Evolutionary conservation across 805 yeast species (phyloP).

Genomic region (Sungouiella blattae): DNA sequence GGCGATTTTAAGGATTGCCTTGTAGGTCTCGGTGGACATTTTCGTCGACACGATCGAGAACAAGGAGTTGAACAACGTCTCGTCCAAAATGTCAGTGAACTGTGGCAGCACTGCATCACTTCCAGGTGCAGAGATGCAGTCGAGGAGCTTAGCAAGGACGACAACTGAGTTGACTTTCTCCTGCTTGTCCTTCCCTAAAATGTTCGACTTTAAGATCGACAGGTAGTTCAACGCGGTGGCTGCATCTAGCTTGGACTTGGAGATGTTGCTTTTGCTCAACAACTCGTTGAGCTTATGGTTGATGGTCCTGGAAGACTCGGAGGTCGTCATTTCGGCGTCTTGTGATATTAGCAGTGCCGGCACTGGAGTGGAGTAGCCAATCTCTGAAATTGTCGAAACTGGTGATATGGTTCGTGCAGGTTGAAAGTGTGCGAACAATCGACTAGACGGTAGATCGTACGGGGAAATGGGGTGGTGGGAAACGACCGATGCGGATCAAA

Average conservation of each 20-base stretch:
- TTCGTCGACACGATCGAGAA: conserved; percentile 40
- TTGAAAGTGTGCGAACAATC: no score
- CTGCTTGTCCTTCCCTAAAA: conserved; percentile 45
- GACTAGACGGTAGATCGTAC: no score
- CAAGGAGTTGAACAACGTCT: conserved; percentile 36
- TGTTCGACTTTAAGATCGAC: conserved; percentile 35
- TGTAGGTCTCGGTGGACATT: conserved; percentile 43
- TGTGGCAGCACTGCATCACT: conserved; percentile 38
- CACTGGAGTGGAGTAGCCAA: no score
- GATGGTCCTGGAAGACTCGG: conserved; percentile 40
- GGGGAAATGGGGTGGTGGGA: no score
- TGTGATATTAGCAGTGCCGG: no score
- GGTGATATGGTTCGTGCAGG: background rate
- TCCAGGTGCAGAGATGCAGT: conserved; percentile 29
- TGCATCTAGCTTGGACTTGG: conserved; percentile 30
- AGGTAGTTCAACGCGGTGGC: conserved; percentile 33
- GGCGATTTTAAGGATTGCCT: conserved; percentile 42
- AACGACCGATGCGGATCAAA: no score
- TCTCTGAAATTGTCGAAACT: no score
- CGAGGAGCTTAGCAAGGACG: conserved; percentile 51
- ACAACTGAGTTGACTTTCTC: conserved; percentile 52
- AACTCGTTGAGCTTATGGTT: conserved; percentile 43
- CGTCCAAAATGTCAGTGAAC: conserved; percentile 35
- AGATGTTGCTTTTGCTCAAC: conserved; percentile 30
- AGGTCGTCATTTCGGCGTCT: background rate